Conservation (phyloP, 1,139 yeast species). For the Geotrichum klebahnii region DNA sequence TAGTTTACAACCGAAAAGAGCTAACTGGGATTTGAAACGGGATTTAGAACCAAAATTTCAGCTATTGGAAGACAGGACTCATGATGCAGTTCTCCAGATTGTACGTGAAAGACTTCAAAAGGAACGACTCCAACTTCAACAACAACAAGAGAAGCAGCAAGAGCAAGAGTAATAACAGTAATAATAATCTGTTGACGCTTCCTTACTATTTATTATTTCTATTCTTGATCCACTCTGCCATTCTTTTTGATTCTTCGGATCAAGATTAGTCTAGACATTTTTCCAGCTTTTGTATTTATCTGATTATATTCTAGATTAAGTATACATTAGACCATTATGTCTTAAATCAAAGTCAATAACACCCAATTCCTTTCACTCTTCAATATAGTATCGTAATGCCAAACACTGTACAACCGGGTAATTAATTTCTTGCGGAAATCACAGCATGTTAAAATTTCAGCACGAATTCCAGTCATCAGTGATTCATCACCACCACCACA, state of each 20-base stretch:
- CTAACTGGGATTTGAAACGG: conserved; percentile 40
- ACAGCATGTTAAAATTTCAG: neutral
- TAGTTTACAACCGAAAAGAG: conserved; percentile 36
- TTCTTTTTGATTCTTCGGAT: too few species aligned
- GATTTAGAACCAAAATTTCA: conserved; percentile 39
- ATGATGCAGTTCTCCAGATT: conserved; percentile 41
- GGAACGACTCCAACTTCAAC: conserved; percentile 26
- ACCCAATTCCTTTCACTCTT: too few species aligned
- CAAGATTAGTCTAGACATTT: too few species aligned
- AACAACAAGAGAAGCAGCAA: conserved; percentile 11
- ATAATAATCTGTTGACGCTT: neutral
- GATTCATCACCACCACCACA: conserved; percentile 9
- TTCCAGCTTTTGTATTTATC: neutral
- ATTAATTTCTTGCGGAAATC: neutral
- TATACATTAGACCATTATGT: too few species aligned
- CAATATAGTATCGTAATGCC: too few species aligned
- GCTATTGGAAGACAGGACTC: conserved; percentile 40
- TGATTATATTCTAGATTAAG: too few species aligned
- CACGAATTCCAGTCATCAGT: neutral
- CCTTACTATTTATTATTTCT: neutral
- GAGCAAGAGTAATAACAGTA: neutral
- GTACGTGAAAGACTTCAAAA: conserved; percentile 41
- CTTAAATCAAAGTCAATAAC: too few species aligned
- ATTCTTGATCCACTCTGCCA: too few species aligned
- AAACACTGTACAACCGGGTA: too few species aligned